Conservation (phyloP, 2,329 filamentous ascomycete genomes). For the Dryadomyces quercivorus region DNA sequence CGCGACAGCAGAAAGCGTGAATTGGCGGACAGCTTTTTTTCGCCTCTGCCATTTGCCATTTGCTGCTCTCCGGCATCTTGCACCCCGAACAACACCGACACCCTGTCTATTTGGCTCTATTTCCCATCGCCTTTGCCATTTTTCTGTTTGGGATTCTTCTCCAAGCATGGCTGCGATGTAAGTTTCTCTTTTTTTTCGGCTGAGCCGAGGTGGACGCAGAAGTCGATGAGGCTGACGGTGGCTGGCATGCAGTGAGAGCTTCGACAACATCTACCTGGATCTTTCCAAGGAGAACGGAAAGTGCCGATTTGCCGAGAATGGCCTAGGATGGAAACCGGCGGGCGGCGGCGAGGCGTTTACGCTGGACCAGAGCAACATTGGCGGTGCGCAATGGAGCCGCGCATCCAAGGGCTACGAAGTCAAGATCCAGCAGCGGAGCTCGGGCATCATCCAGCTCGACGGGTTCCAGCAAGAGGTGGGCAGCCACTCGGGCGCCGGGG, state of each 20-base stretch:
- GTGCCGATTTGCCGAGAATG: conserved; percentile 88
- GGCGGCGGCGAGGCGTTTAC: conserved; percentile 87
- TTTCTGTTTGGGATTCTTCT: neutral
- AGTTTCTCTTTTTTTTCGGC: neutral
- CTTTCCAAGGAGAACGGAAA: conserved; percentile 86
- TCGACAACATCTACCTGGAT: conserved; percentile 94
- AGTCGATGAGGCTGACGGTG: neutral
- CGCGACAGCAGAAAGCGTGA: neutral
- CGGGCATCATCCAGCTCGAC: conserved; percentile 83
- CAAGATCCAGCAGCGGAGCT: conserved; percentile 76
- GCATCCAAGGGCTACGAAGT: conserved; percentile 87
- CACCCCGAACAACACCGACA: neutral
- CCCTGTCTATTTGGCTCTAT: neutral
- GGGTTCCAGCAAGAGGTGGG: conserved; percentile 74
- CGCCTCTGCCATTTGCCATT: neutral
- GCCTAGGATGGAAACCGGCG: conserved; percentile 88
- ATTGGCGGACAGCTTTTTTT: neutral
- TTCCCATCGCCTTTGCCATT: too few species aligned
- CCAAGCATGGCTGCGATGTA: conserved; percentile 7
- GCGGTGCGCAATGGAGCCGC: conserved; percentile 84
- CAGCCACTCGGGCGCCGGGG: too few species aligned
- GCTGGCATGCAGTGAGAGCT: conserved; percentile 56
- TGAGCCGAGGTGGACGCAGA: neutral
- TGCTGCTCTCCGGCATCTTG: neutral
- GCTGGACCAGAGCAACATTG: conserved; percentile 75